These are phyloP conservation scores for Suhomyces sp. DNA, from an alignment of 805 yeast species.

Conservation along the genomic window DNA sequence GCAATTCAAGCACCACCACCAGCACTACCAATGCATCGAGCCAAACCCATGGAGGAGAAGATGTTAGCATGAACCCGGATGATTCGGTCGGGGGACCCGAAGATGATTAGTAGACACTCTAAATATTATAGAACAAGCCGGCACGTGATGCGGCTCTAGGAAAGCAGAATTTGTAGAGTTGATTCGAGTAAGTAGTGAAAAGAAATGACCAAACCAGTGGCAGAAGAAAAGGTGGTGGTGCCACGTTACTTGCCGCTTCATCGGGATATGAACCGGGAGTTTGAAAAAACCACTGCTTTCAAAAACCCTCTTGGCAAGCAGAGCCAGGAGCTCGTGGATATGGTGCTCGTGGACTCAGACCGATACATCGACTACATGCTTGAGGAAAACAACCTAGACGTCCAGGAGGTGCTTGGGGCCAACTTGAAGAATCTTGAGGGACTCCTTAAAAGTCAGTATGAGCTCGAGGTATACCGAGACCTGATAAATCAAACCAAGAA, in stretches of 20 bases:
- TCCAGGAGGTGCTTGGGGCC: not conserved
- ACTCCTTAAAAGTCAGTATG: slow-evolving; percentile 6
- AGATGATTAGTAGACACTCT: slow-evolving; percentile 2
- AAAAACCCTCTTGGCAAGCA: not conserved
- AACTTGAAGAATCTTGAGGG: slow-evolving; percentile 6
- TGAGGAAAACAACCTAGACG: slow-evolving; percentile 1
- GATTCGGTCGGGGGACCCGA: slow-evolving; percentile 5
- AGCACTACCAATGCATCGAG: slow-evolving; percentile 12
- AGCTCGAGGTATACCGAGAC: slow-evolving; percentile 3
- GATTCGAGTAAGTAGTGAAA: not conserved
- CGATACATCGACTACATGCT: slow-evolving; percentile 6
- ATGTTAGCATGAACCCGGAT: slow-evolving; percentile 3
- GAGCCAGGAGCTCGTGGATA: slow-evolving; percentile 1
- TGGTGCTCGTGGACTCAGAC: slow-evolving; percentile 2
- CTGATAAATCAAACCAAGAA: slow-evolving; percentile 13
- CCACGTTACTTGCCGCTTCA: slow-evolving; percentile 7
- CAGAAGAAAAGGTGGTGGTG: not conserved
- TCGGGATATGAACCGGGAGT: slow-evolving; percentile 2
- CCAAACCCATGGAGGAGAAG: slow-evolving; percentile 5
- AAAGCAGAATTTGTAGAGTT: not conserved
- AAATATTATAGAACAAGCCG: not conserved
- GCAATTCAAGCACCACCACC: slow-evolving; percentile 30
- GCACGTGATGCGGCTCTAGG: not conserved
- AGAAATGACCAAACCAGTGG: not conserved
- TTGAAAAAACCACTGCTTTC: slow-evolving; percentile 6